A percentile compares a stretch with the other conserved stretches of the same genome.
Evolutionary conservation across 345 rosid species (phyloP).

Genomic region (Luvunga scandens): DNA sequence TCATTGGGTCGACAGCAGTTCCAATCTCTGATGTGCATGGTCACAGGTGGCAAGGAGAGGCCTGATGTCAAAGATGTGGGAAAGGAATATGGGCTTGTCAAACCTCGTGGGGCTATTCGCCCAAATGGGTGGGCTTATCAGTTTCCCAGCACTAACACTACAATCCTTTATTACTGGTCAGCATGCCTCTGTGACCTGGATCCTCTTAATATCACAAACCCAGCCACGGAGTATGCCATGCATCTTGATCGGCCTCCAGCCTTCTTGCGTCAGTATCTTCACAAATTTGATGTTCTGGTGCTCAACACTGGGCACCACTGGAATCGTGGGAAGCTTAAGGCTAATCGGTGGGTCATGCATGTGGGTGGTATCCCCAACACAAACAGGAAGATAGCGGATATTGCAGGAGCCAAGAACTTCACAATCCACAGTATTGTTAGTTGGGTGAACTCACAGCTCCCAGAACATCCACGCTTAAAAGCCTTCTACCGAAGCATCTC

Average conservation of each 20-base stretch:
- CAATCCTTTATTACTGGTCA: slow-evolving; percentile 77
- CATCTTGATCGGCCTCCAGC: slow-evolving; percentile 85
- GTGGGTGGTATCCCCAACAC: slow-evolving; percentile 54
- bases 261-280: slow-evolving; percentile 54
- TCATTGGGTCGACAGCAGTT: slow-evolving; percentile 84
- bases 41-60: slow-evolving; percentile 52
- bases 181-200: slow-evolving; percentile 63
- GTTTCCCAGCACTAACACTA: slow-evolving; percentile 65
- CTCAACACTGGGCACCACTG: slow-evolving; percentile 85
- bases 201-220: slow-evolving; percentile 49
- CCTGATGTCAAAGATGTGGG: slow-evolving; percentile 58
- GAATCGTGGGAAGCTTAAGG: slow-evolving; percentile 71
- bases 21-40: slow-evolving; percentile 85
- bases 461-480: slow-evolving; percentile 45
- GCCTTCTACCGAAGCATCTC: slow-evolving; percentile 78
- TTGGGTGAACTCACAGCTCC: slow-evolving; percentile 71
- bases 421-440: slow-evolving; percentile 63
- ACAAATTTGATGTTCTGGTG: slow-evolving; percentile 58
- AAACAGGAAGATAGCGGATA: slow-evolving; percentile 49
- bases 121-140: slow-evolving; percentile 82
- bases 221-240: slow-evolving; percentile 60
- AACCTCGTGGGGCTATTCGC: slow-evolving; percentile 46
- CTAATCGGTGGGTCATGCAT: slow-evolving; percentile 75
- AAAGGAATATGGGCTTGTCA: slow-evolving; percentile 50
- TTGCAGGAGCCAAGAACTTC: slow-evolving; percentile 68